A percentile compares a stretch with the other conserved stretches of the same genome.
phyloP scores from a whole-genome alignment of 176 grass and related monocot species.

The Zea mays region DNA sequence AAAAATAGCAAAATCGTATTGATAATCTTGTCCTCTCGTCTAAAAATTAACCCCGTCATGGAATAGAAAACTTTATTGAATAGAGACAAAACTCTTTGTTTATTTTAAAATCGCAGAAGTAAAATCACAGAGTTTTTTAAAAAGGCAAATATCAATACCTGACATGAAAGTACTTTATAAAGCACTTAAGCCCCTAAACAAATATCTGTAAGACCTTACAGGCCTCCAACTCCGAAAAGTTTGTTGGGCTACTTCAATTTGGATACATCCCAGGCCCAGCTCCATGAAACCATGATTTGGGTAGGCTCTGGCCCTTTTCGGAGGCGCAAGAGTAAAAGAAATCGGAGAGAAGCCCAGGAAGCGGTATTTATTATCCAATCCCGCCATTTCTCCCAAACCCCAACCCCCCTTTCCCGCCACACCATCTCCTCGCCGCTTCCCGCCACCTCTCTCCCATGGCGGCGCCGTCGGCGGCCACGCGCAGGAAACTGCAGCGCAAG shows the following conservation, averaged over 20 bases:
- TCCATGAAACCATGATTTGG: not conserved
- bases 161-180: no score
- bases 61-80: no score
- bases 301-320: not conserved
- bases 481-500: conserved; percentile 81
- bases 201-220: not conserved
- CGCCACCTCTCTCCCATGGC: conserved; percentile 36
- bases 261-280: not conserved
- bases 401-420: conserved; percentile 36
- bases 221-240: not conserved
- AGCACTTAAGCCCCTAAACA: no score
- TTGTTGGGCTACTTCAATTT: not conserved
- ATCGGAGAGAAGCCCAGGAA: not conserved
- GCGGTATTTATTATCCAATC: not conserved
- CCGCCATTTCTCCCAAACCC: conserved; percentile 38
- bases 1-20: no score
- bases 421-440: conserved; percentile 1
- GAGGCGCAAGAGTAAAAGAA: not conserved
- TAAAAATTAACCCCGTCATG: no score
- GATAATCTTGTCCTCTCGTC: no score
- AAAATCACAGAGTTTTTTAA: no score
- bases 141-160: no score
- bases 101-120: no score
- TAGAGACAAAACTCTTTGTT: no score
- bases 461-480: conserved; percentile 45